Base-by-base conservation (phyloP, 495 filamentous ascomycete genomes). In the Coniosporium apollinis region DNA sequence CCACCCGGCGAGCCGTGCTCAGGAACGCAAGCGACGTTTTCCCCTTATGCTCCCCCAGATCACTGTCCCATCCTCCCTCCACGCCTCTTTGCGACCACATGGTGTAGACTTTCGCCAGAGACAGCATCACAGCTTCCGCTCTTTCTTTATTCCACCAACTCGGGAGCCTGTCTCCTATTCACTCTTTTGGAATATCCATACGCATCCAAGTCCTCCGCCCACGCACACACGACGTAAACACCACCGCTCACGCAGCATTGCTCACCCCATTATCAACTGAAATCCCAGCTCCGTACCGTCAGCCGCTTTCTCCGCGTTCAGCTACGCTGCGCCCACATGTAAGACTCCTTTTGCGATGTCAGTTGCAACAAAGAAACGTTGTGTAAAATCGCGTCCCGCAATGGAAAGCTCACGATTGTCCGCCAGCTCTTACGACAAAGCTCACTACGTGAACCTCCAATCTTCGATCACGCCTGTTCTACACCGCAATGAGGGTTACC, bases 401-500 rank as follows among this genome's bases (percentile, higher is more conserved):
- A 26, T 13, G 9, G 9, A 26, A 13, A 8, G 24, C 9, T 13
- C 9, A 26, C 9, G 24, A 26, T 26, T 13, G 9, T 13, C 9
- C 9, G 24, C 13, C 9, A 26, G 24, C 9, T 26, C n/a, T 9
- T 13, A 8, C 9, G 24, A 8, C 9, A 8, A 26, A 26, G 24
- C 24, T 8, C 24, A 26, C 24, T n/a, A n/a, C n/a, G n/a, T n/a
- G n/a, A n/a, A n/a, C 24, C 24, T 26, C 24, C 9, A 13, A 26
- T 9, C 24, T 26, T 1, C 24, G 24, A 26, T 9, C 24, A 9
- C 24, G 13, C 13, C 24, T 9, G 9, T 9, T 26, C 24, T 13
- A 26, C n/a, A 26, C 24, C 34, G 38, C 40, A 15, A 57, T 57
- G 53, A 53, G 48, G 45, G 15, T 44, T 31, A 28, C 35, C 5